phyloP scores from a whole-genome alignment of 768 basidiomycete species.

The Tricholoma terreum region DNA sequence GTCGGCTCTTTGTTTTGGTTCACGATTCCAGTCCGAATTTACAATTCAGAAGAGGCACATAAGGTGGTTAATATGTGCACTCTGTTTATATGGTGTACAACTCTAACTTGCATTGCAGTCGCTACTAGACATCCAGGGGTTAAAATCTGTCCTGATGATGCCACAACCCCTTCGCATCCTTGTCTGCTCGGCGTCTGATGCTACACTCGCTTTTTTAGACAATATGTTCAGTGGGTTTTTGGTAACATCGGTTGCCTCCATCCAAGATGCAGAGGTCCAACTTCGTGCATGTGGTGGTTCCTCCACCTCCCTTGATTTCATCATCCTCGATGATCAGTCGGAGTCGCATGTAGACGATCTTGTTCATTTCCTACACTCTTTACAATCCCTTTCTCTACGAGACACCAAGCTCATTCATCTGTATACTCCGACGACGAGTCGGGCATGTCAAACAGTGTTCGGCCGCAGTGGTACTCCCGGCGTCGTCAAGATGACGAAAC shows the following conservation, averaged over 20 bases:
- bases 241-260: conserved; percentile 40
- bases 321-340: conserved; percentile 66
- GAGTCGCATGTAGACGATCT: conserved; percentile 57
- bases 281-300: conserved; percentile 31
- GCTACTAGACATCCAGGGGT: conserved; percentile 41
- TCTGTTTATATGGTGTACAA: background rate
- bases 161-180: conserved; percentile 48
- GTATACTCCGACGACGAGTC: conserved; percentile 67
- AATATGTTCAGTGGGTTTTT: conserved; percentile 57
- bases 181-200: conserved; percentile 55
- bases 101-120: conserved; percentile 32
- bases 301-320: conserved; percentile 50
- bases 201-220: conserved; percentile 52
- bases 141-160: conserved; percentile 45
- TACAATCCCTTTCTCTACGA: conserved; percentile 33
- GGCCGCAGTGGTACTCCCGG: conserved; percentile 48
- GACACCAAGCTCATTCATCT: conserved; percentile 69
- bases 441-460: conserved; percentile 50
- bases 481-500: conserved; percentile 69
- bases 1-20: conserved; percentile 74
- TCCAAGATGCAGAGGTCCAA: conserved; percentile 44
- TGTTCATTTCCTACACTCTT: conserved; percentile 44
- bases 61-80: conserved; percentile 36
- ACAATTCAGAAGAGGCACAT: conserved; percentile 51
- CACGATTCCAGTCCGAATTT: conserved; percentile 62